Percentiles rank a stretch among this genome's conserved stretches.
These are phyloP conservation scores for Nectriaceae sp. DNA, from an alignment of 2,329 filamentous ascomycete genomes.

Conservation along the genomic window DNA sequence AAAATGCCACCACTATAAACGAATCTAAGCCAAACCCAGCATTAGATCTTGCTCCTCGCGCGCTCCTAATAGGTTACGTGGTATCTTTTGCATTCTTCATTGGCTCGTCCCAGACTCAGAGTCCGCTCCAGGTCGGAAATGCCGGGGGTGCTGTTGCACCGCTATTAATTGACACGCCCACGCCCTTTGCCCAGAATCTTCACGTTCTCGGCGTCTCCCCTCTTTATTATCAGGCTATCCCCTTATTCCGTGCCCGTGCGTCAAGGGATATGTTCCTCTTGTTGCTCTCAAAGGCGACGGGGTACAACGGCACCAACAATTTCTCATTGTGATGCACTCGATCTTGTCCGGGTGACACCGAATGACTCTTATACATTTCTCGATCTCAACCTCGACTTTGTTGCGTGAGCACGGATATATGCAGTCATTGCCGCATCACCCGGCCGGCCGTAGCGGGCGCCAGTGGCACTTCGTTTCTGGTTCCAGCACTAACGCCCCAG, in stretches of 20 bases:
- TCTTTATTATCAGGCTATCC: neutral
- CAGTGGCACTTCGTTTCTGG: neutral
- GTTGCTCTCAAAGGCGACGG: constrained; percentile 2
- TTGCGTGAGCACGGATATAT: neutral
- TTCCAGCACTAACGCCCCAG: too few relatives aligned
- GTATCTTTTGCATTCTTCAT: constrained; percentile 1
- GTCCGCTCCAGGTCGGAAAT: neutral
- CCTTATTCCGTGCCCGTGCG: neutral
- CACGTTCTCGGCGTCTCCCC: constrained; percentile 10
- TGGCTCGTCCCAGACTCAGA: constrained; percentile 3
- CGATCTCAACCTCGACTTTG: neutral
- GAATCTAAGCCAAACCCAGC: constrained; percentile 16
- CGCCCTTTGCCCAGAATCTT: constrained; percentile 18
- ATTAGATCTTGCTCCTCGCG: constrained; percentile 3
- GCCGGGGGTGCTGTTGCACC: constrained; percentile 10
- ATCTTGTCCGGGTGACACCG: too few relatives aligned
- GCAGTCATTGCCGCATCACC: constrained; percentile 5
- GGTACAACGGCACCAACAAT: neutral
- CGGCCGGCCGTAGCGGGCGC: constrained; percentile 1
- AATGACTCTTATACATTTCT: too few relatives aligned
- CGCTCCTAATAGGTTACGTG: constrained; percentile 10
- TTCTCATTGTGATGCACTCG: too few relatives aligned
- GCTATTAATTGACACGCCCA: constrained; percentile 25
- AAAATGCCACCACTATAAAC: neutral
- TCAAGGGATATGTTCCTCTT: neutral